Evolutionary conservation across 1,139 yeast species (phyloP), one percentile per base, ranked within the genome.

Genomic region (Debaryomyces psychrophilus): DNA sequence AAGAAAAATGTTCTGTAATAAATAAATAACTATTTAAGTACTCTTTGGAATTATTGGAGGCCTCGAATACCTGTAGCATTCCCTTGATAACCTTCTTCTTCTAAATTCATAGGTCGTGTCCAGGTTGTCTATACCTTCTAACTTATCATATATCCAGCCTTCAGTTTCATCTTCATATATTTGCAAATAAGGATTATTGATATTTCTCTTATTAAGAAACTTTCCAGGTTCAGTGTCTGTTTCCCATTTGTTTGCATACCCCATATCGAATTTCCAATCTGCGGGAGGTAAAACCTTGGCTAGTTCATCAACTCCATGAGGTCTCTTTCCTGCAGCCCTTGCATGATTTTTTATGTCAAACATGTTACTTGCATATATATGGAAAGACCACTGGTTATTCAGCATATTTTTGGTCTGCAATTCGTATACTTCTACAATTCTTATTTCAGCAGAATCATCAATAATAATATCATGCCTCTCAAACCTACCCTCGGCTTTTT

Each of bases 341-440:
- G 60, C 64, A 2, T 71, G 63, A 49, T 85, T 83, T 25, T 66
- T 64, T 8, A 66, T 61, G 46, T 81, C 85, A 62, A 85, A 90
- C 0, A 83, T 62, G 2, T 58, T 58, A 39, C 61, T 64, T 33
- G 73, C 52, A 48, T 70, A 75, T 29, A 63, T 57, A 47, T 64
- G 65, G 37, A 68, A 66, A 9, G 63, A 73, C 88, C 95, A 90
- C 34, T 75, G 70, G 4, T 76, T 68, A 3, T 83, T 81, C 2
- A 87, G 76, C 12, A 83, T 71, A 31, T 86, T 86, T 55, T 78
- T 86, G 44, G 77, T 73, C 59, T 88, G 87, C 25, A 90, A 72
- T 62, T 90, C 96, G 61, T 76, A 90, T 0, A 90, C 70, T 58
- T 90, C 96, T 6, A 88, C 92, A 11, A 73, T 64, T 44, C 76